These are phyloP conservation scores for Artomyces pyxidatus DNA, from an alignment of 768 basidiomycete genomes.

Conservation along the genomic window DNA sequence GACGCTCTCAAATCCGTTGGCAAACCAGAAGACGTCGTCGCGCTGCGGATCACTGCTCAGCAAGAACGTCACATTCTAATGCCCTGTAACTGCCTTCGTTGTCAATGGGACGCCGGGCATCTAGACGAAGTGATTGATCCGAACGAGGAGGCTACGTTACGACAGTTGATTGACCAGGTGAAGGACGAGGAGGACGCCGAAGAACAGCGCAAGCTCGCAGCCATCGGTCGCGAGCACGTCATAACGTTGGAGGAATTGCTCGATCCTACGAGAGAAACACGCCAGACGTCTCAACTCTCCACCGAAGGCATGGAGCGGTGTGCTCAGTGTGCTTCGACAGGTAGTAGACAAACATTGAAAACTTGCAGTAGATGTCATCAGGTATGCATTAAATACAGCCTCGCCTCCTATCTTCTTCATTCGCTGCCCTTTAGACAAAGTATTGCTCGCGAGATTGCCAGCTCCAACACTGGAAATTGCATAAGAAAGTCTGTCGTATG, in stretches of 20 bases:
- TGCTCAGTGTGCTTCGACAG: not conserved
- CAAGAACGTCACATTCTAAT: not conserved
- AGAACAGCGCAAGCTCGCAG: not conserved
- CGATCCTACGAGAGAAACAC: too few species aligned
- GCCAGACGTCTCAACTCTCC: too few species aligned
- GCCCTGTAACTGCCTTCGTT: not conserved
- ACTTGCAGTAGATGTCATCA: not conserved
- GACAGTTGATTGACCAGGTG: not conserved
- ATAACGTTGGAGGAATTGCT: not conserved
- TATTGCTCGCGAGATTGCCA: not conserved
- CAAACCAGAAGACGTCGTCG: not conserved
- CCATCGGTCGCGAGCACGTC: not conserved
- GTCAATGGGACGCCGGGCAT: not conserved
- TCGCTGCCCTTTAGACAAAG: not conserved
- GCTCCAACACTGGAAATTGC: not conserved
- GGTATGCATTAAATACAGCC: not conserved
- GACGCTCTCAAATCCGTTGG: not conserved
- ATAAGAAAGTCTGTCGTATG: not conserved
- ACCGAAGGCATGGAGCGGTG: not conserved
- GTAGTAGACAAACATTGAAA: not conserved
- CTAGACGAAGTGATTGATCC: not conserved
- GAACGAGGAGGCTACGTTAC: not conserved
- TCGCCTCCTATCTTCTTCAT: not conserved
- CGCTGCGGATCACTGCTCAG: too few species aligned
- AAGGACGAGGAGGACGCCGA: not conserved